Base-by-base conservation (phyloP, 805 yeast genomes). In the Saccharomycopsis lassenensis region DNA sequence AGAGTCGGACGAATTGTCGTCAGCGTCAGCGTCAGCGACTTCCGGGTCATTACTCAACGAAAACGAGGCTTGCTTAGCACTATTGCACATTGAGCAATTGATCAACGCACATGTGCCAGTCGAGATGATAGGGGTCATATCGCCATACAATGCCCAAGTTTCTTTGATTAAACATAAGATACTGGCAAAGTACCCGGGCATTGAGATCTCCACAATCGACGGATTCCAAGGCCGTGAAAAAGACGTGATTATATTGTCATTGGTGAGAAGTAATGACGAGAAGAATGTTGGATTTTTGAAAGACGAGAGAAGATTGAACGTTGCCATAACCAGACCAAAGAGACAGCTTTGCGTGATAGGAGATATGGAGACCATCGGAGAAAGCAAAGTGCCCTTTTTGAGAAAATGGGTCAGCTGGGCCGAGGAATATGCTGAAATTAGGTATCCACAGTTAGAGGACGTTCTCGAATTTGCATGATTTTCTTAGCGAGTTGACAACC, bases 141-240 rank as follows among this genome's bases (percentile, higher is more conserved):
- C 95, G 0, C 97, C 98, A 0, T 89, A 89, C 51, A 77, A 71
- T 49, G 94, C 94, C 0, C 98, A 89, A 52, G 94, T 86, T 1
- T 54, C 77, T 0, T 50, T 69, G 10, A 46, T 89, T 21, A 74
- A 74, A 44, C 62, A 58, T 28, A 37, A 62, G 7, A 44, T 80
- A 1, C 59, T 62, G 22, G 27, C 35, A 1, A 35, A 44, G 14
- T 59, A 58, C 33, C 64, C 69, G 1, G 51, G 43, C 2, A 59
- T 89, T 4, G 97, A 89, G 51, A 71, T 87, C 0, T 74, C 94
- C 4, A 84, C 96, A 0, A 89, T 89, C 4, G 98, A 89, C 58
- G 96, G 96, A 1, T 91, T 89, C 50, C 98, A 89, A 60, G 98
- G 98, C 1, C 63, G 96, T 43, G 98, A 89, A 52, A 91, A 89